Conservation (phyloP, 1,139 yeast species). For the Diutina neorugosa region DNA sequence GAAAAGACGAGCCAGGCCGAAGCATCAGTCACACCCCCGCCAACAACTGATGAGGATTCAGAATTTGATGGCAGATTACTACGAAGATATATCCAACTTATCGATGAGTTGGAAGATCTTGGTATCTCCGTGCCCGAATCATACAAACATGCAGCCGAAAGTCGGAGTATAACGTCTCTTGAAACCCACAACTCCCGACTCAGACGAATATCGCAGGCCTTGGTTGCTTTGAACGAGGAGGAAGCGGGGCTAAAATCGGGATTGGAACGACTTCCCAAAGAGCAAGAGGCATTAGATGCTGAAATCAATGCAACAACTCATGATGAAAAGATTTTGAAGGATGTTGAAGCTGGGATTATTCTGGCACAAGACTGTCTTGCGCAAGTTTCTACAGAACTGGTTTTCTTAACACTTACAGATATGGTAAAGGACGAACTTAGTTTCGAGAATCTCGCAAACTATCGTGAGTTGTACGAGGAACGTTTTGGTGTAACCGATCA, state of each 20-base stretch:
- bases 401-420: neutral
- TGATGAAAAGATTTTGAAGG: neutral
- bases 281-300: neutral
- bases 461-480: neutral
- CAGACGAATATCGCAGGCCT: neutral
- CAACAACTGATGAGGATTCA: neutral
- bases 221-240: neutral
- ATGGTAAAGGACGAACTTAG: neutral
- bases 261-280: neutral
- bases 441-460: neutral
- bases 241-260: neutral
- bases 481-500: neutral
- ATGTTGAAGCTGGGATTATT: neutral
- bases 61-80: neutral
- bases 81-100: neutral
- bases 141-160: neutral
- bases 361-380: neutral
- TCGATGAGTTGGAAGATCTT: neutral
- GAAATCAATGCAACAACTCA: neutral
- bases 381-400: neutral
- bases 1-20: constrained; percentile 14
- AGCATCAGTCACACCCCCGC: neutral
- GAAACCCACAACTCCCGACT: neutral
- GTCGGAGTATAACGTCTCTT: neutral
- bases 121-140: neutral